Evolutionary conservation across 2,329 filamentous ascomycete species (phyloP).

Genomic region (Phoma herbarum): DNA sequence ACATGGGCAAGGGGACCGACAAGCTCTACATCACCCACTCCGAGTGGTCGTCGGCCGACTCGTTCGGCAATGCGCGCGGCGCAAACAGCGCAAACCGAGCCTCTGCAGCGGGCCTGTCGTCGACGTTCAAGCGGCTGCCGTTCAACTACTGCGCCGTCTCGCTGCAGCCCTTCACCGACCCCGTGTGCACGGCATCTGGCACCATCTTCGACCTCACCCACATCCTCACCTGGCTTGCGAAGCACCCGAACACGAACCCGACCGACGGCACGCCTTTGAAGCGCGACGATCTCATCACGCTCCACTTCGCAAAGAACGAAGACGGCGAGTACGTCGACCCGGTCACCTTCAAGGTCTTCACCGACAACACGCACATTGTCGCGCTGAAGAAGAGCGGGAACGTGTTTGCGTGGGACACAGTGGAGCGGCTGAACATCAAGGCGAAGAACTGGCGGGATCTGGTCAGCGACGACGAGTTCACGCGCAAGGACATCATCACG

Average conservation of each 20-base stretch:
- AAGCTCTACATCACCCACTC: conserved; percentile 83
- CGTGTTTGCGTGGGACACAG: conserved; percentile 95
- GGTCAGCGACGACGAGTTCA: conserved; percentile 85
- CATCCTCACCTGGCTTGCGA: conserved; percentile 92
- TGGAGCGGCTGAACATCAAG: conserved; percentile 95
- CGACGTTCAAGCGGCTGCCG: conserved; percentile 84
- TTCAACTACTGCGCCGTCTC: conserved; percentile 99
- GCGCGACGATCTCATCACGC: conserved; percentile 83
- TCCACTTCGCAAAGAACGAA: conserved; percentile 92
- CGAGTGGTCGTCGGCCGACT: conserved; percentile 93
- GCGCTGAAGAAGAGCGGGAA: conserved; percentile 88
- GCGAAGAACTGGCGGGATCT: conserved; percentile 95
- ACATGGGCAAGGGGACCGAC: conserved; percentile 54
- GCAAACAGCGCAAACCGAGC: conserved; percentile 67
- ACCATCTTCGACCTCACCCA: conserved; percentile 96
- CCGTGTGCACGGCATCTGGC: conserved; percentile 87
- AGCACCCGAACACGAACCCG: conserved; percentile 91
- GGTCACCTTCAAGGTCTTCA: conserved; percentile 96
- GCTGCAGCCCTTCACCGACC: conserved; percentile 92
- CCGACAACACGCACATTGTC: conserved; percentile 96
- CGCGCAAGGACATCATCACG: conserved; percentile 91
- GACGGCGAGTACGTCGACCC: conserved; percentile 93
- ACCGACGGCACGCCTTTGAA: conserved; percentile 82
- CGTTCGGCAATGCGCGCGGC: conserved; percentile 82
- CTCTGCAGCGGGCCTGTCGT: conserved; percentile 59